These are phyloP conservation scores for Epichloe festucae DNA, from an alignment of 2,329 filamentous ascomycete species.

Conservation along the genomic window DNA sequence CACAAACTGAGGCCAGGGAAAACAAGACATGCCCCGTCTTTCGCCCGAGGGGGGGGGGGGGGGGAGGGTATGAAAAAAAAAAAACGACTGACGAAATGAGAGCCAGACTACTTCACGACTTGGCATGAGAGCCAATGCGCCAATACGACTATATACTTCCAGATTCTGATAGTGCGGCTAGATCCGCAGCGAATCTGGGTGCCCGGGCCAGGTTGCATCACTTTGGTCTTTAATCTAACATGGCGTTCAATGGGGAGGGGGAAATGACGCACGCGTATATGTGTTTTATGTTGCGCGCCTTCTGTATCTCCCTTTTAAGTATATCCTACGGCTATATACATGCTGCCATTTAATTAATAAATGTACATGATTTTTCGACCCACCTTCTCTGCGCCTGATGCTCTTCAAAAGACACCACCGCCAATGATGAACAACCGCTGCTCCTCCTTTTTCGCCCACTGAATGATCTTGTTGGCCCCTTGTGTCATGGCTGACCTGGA, in stretches of 20 bases:
- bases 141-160: background rate
- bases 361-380: background rate
- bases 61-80: background rate
- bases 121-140: background rate
- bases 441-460: conserved; percentile 86
- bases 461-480: conserved; percentile 76
- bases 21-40: background rate
- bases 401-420: conserved; percentile 62
- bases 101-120: background rate
- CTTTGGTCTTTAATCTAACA: background rate
- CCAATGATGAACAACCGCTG: conserved; percentile 94
- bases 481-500: conserved; percentile 58
- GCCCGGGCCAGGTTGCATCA: background rate
- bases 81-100: too few species aligned
- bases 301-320: background rate
- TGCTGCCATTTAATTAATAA: background rate
- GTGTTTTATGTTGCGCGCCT: background rate
- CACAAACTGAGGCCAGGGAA: too few species aligned
- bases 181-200: background rate
- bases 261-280: background rate
- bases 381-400: background rate
- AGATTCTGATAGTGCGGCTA: background rate
- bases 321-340: background rate
- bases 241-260: background rate
- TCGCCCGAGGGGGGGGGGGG: background rate